Conservation (phyloP, 2,329 filamentous ascomycete species). For the Colletotrichum sidae region DNA sequence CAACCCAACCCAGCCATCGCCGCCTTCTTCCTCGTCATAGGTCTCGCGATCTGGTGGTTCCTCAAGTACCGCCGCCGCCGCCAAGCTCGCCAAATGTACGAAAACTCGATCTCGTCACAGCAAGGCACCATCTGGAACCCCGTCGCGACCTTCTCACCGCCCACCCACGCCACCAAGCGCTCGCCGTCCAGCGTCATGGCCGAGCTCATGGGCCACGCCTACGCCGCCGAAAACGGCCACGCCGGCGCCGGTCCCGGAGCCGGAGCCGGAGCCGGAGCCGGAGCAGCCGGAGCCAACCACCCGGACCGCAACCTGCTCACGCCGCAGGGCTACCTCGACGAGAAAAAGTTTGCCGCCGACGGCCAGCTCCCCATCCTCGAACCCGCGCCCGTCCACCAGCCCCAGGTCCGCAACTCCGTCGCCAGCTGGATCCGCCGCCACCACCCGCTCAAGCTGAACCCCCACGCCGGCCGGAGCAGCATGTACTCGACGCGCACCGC, state of each 20-base stretch:
- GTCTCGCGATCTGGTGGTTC: constrained; percentile 34
- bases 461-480: constrained; percentile 31
- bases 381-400: constrained; percentile 34
- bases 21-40: constrained; percentile 25
- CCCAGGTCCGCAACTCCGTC: constrained; percentile 39
- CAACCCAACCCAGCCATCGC: constrained; percentile 14
- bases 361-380: constrained; percentile 36
- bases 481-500: constrained; percentile 28
- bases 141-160: constrained; percentile 19
- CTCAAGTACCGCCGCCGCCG: constrained; percentile 27
- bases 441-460: constrained; percentile 42
- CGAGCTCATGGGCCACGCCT: constrained; percentile 40
- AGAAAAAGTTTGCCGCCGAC: constrained; percentile 35
- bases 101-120: background rate
- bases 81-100: constrained; percentile 11
- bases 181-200: constrained; percentile 38
- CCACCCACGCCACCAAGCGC: constrained; percentile 16
- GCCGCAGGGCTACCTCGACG: constrained; percentile 36
- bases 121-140: constrained; percentile 23
- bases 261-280: too few relatives aligned
- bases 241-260: background rate
- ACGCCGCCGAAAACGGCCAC: constrained; percentile 39
- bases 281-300: too few relatives aligned
- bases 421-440: constrained; percentile 43
- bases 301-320: constrained; percentile 22